phyloP scores from a whole-genome alignment of 129 eudicot species.

The Chrysanthemum lavandulifolium region DNA sequence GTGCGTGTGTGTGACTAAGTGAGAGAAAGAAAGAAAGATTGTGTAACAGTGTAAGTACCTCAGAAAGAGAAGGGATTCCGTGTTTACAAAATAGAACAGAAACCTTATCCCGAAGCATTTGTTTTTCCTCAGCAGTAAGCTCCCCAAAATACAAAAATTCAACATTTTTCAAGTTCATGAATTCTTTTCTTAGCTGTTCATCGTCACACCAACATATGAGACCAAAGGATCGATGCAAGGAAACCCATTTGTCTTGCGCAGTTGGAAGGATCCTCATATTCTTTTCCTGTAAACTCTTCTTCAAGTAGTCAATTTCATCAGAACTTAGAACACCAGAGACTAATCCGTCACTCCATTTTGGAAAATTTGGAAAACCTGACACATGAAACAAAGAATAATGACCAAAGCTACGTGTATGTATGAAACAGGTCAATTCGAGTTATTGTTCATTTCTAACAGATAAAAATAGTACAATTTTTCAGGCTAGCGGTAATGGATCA shows the following conservation, averaged over 20 bases:
- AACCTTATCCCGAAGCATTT: slow-evolving; percentile 30
- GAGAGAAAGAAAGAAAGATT: no score
- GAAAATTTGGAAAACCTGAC: slow-evolving; percentile 65
- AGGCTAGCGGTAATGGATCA: no score
- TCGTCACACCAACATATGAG: slow-evolving; percentile 78
- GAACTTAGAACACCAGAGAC: slow-evolving; percentile 45
- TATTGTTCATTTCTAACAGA: background rate
- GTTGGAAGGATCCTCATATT: slow-evolving; percentile 63
- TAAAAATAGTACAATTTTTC: no score
- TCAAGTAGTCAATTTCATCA: slow-evolving; percentile 53
- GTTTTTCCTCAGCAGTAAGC: slow-evolving; percentile 45
- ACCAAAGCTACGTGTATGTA: background rate
- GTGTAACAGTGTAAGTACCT: slow-evolving; percentile 52
- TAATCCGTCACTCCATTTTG: slow-evolving; percentile 59
- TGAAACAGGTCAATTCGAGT: background rate
- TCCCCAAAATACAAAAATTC: slow-evolving; percentile 59
- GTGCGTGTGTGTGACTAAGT: no score
- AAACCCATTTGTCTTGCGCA: slow-evolving; percentile 72
- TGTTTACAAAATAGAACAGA: slow-evolving; percentile 46
- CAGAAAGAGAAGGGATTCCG: slow-evolving; percentile 63
- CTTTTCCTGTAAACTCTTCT: slow-evolving; percentile 44
- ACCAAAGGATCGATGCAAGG: slow-evolving; percentile 62
- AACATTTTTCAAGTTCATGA: slow-evolving; percentile 50
- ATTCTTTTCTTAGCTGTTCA: slow-evolving; percentile 52
- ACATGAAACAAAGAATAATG: slow-evolving; percentile 9